These are phyloP conservation scores for Tricholoma furcatifolium DNA, from an alignment of 768 basidiomycete species.

Conservation along the genomic window DNA sequence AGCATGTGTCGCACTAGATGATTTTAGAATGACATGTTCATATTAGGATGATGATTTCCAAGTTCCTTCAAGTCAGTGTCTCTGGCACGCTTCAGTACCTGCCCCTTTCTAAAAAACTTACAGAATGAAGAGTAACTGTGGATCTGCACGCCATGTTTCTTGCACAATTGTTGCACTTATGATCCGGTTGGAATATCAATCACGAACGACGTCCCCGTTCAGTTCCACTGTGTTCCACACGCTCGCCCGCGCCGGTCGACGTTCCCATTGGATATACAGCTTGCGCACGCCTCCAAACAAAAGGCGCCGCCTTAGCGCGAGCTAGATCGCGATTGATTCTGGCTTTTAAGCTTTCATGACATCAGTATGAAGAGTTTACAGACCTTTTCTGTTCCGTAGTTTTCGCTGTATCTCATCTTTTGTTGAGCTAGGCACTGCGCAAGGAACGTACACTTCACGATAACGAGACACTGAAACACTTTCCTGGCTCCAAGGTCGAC, in stretches of 20 bases:
- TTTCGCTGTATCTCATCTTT: slow-evolving; percentile 3
- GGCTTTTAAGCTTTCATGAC: slow-evolving; percentile 9
- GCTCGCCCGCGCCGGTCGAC: neutral
- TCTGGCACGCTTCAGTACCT: too few species aligned
- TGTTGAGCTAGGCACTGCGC: slow-evolving; percentile 1
- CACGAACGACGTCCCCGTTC: neutral
- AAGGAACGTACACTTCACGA: neutral
- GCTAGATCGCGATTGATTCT: slow-evolving; percentile 1
- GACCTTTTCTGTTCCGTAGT: neutral
- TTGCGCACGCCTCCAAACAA: too few species aligned
- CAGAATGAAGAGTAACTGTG: too few species aligned
- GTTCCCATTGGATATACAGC: neutral
- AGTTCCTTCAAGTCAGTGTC: too few species aligned
- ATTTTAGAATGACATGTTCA: too few species aligned
- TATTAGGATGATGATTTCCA: too few species aligned
- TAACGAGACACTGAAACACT: neutral
- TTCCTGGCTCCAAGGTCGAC: neutral
- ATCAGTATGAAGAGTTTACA: slow-evolving; percentile 2
- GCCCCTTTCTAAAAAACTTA: too few species aligned
- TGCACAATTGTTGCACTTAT: neutral
- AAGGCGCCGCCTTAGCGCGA: neutral
- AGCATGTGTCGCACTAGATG: too few species aligned
- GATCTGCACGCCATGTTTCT: too few species aligned
- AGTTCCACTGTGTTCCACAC: neutral
- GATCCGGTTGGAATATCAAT: neutral